Evolutionary conservation across 306 rosid genomes (phyloP), one percentile per base, ranked within the genome.

Genomic region (Aeschynomene evenia): DNA sequence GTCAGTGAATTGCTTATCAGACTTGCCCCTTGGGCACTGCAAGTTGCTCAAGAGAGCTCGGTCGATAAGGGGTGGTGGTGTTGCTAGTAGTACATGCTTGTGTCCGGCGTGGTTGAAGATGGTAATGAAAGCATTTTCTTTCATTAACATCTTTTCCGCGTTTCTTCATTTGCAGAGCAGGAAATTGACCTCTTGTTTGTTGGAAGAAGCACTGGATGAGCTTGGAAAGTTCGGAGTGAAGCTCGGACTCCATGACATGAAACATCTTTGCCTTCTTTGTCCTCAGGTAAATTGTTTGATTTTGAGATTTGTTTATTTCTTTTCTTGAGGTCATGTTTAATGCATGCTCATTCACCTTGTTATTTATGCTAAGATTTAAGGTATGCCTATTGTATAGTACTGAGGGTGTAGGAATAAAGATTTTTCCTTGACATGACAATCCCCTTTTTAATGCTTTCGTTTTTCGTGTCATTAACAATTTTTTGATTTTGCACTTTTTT

Each of bases 51-150:
- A 63, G 60, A 89, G 77, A 72, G 80, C 78, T 26, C 20, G 69
- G 33, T 62, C 69, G 56, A 63, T 72, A 67, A 77, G 77, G 57
- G 50, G 63, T 59, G 64, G 68, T 12, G 46, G 51, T 51, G 77
- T 63, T 53, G 70, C 34, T 80, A 72, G 67, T 50, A 73, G 34
- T 80, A 69, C 82, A 19, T 92, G 96, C 79, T 43, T 83, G 77
- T 92, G 98, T 79, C 92, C 98, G 9, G 76, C 31, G 7, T 92
- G 98, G 98, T 78, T 89, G 95, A 92, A 89, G 86, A 80, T 46
- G 13, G 62, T 74, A 29, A 46, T 89, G 86, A 86, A 92, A 85
- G 80, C 92, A 10, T 88, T 89, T 80, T 68, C 92, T 74, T 92
- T 87, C 80, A 37, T 89, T 15, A 92, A 92, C 58, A 75, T 81